Percentiles rank a stretch among this genome's conserved stretches.
Conservation (phyloP, 2,329 filamentous ascomycete species). For the Cercospora zeae-maydis region DNA sequence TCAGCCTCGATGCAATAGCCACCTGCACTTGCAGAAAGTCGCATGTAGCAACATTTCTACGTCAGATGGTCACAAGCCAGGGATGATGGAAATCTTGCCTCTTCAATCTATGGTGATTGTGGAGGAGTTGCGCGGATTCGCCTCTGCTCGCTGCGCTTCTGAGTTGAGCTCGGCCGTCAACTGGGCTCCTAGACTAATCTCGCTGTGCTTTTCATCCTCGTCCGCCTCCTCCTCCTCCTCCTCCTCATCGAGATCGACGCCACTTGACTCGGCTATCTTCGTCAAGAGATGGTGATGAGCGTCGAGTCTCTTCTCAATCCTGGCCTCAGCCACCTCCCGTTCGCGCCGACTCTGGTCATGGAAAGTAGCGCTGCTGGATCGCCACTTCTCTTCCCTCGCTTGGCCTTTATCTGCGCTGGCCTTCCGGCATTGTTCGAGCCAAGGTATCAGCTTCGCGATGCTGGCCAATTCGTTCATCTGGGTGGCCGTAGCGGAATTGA, state of each 20-base stretch:
- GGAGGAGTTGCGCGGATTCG: neutral
- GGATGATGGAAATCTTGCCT: neutral
- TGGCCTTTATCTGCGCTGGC: slow-evolving; percentile 36
- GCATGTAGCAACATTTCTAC: too few relatives aligned
- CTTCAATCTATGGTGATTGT: slow-evolving; percentile 5
- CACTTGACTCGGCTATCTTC: slow-evolving; percentile 28
- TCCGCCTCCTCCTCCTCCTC: slow-evolving; percentile 15
- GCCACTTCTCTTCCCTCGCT: slow-evolving; percentile 41
- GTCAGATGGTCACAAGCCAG: neutral
- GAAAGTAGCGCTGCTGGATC: slow-evolving; percentile 40
- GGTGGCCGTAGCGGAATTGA: slow-evolving; percentile 28
- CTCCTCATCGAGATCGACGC: slow-evolving; percentile 24
- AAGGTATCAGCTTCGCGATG: slow-evolving; percentile 37
- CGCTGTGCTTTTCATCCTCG: slow-evolving; percentile 21
- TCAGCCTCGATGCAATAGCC: neutral
- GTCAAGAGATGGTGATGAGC: slow-evolving; percentile 32
- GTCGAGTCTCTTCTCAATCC: slow-evolving; percentile 35
- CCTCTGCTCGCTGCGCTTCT: slow-evolving; percentile 24
- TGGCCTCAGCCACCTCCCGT: slow-evolving; percentile 37
- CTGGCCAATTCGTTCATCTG: slow-evolving; percentile 30
- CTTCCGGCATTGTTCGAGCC: slow-evolving; percentile 41
- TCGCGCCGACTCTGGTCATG: slow-evolving; percentile 38
- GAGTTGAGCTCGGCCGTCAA: slow-evolving; percentile 29
- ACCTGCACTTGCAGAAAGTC: neutral
- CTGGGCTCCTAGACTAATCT: slow-evolving; percentile 29